Evolutionary conservation across 1,284 basidiomycete genomes (phyloP), one percentile per base, ranked within the genome.

Genomic region (Apiotrichum laibachii): DNA sequence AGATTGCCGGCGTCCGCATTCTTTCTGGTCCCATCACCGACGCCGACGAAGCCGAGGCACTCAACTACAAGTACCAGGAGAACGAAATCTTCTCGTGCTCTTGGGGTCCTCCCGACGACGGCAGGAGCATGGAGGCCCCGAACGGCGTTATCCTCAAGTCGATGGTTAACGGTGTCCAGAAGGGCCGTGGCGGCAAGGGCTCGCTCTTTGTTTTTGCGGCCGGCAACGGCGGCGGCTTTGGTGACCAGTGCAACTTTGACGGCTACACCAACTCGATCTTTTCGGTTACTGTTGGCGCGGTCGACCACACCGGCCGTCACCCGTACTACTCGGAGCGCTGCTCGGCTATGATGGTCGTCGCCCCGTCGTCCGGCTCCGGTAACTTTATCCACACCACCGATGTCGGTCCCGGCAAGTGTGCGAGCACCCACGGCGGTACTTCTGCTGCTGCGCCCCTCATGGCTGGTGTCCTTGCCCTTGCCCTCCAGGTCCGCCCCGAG

Each of bases 161-260:
- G 7, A 87, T 99, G 68, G 81, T 98, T 22, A 97, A 99, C 69
- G 96, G 96, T 19, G 86, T 97, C 46, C 88, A 92, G 77, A 89
- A 92, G 53, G 96, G 96, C 6, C 85, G 96, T 51, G 84, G 80
- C 45, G 93, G 94, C 22, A 92, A 90, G 71, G 96, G 96, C 3
- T 92, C 88, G 45, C 82, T 99, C 64, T 99, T 90, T 70, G 96
- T 99, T 40, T 99, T 99, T 76, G 96, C 96, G 1, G 94, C 92
- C 59, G 96, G 96, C 1, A 99, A 99, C 73, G 96, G 96, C 22
- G 96, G 92, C 26, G 85, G 85, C 4, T 83, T 84, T 53, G 91
- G 89, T 35, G 96, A 99, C 74, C 96, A 99, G 79, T 99, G 96
- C 82, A 99, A 99, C 78, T 99, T 99, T 75, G 96, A 99, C 69